phyloP scores from a whole-genome alignment of 129 eudicot genomes.

The Flaveria bidentis region DNA sequence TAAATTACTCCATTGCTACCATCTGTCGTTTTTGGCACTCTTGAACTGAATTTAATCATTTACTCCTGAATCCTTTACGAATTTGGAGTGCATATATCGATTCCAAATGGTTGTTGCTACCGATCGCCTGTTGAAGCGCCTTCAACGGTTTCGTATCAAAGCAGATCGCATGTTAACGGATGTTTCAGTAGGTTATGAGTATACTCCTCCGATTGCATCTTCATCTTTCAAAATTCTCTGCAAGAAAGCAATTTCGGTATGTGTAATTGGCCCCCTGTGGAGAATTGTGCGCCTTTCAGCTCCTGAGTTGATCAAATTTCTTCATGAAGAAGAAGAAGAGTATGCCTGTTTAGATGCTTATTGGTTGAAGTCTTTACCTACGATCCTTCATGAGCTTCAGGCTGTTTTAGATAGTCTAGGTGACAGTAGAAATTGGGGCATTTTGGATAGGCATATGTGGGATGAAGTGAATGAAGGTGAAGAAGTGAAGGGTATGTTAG shows the following conservation, averaged over 20 bases:
- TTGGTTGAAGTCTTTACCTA: slow-evolving; percentile 33
- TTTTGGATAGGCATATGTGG: slow-evolving; percentile 20
- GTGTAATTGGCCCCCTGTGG: slow-evolving; percentile 30
- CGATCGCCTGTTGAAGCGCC: slow-evolving; percentile 27
- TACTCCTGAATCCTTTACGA: background rate
- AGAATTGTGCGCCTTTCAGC: slow-evolving; percentile 32
- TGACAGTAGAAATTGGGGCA: slow-evolving; percentile 3
- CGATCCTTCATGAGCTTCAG: slow-evolving; percentile 31
- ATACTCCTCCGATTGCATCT: background rate
- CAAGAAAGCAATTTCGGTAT: slow-evolving; percentile 34
- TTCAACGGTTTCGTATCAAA: slow-evolving; percentile 28
- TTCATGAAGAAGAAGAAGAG: slow-evolving; percentile 23
- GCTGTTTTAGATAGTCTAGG: slow-evolving; percentile 16
- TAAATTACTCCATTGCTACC: background rate
- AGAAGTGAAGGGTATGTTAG: slow-evolving; percentile 18
- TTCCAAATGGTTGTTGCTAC: slow-evolving; percentile 22
- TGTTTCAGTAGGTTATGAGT: background rate
- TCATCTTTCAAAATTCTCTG: slow-evolving; percentile 23
- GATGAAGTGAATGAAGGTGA: slow-evolving; percentile 28
- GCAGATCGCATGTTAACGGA: slow-evolving; percentile 14
- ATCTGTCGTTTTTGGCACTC: background rate
- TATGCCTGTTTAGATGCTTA: slow-evolving; percentile 20
- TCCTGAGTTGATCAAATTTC: slow-evolving; percentile 33
- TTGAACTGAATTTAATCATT: background rate
- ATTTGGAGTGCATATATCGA: slow-evolving; percentile 6